A percentile compares a stretch with the other conserved stretches of the same genome.
These are phyloP conservation scores for Jatropha multifida DNA, from an alignment of 441 rosid genomes.

Conservation along the genomic window DNA sequence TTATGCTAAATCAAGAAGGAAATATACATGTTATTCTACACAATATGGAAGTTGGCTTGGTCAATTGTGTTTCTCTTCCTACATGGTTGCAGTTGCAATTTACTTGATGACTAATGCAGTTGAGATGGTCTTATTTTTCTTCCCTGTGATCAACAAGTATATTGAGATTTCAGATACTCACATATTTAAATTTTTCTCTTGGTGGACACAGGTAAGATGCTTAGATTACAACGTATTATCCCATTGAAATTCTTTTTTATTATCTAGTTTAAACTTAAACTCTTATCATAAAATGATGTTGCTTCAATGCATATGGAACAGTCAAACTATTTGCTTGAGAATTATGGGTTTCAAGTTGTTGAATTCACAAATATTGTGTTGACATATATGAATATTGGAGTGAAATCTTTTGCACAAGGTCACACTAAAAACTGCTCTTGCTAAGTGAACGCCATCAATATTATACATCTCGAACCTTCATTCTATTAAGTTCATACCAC, in stretches of 20 bases:
- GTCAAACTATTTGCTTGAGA: not conserved
- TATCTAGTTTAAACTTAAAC: not conserved
- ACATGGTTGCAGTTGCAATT: conserved; percentile 79
- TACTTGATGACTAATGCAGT: conserved; percentile 71
- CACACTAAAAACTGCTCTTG: not conserved
- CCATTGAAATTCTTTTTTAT: not conserved
- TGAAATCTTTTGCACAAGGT: not conserved
- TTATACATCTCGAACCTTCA: not conserved
- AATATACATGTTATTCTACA: conserved; percentile 78
- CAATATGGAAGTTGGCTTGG: conserved; percentile 73
- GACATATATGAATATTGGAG: not conserved
- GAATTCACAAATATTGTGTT: not conserved
- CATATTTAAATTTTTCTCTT: conserved; percentile 53
- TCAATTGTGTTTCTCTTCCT: conserved; percentile 80
- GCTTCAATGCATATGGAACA: not conserved
- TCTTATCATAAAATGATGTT: not conserved
- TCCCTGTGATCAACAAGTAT: conserved; percentile 80
- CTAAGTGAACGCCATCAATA: not conserved
- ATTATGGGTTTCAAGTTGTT: conserved; percentile 1
- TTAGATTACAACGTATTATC: conserved; percentile 10
- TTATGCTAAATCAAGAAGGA: conserved; percentile 75
- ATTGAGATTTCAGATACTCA: conserved; percentile 76
- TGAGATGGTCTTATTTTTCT: conserved; percentile 82
- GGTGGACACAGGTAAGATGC: conserved; percentile 86
- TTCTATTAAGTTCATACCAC: not conserved